Percentiles rank a stretch among this genome's conserved stretches.
Conservation (phyloP, 352 stramenopile genomes). For the Aphanomyces invadans region DNA sequence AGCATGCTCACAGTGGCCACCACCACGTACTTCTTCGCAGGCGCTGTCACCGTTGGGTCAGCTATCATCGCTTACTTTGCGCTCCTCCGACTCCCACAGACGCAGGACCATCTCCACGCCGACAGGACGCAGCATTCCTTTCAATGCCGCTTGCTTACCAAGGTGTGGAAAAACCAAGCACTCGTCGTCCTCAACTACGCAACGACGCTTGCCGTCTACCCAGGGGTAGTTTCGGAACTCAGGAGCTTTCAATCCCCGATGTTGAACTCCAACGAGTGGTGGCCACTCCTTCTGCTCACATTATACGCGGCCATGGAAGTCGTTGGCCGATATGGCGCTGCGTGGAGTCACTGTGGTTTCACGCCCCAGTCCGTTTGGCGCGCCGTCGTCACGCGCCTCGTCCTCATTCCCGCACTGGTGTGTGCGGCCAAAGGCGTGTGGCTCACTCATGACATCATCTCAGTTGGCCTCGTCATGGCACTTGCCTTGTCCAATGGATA, state of each 20-base stretch:
- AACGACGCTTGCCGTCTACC: background rate
- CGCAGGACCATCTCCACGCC: background rate
- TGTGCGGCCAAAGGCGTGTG: background rate
- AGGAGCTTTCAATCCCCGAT: background rate
- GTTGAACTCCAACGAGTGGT: background rate
- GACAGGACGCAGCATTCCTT: background rate
- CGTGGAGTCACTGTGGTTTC: background rate
- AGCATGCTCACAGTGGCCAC: background rate
- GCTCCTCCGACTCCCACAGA: background rate
- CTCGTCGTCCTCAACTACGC: background rate
- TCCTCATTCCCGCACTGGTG: background rate
- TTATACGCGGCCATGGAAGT: background rate
- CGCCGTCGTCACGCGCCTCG: background rate
- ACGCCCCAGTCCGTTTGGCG: background rate
- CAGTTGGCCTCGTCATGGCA: background rate
- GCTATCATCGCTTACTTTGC: background rate
- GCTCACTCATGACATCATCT: background rate
- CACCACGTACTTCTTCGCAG: background rate
- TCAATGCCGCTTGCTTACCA: background rate
- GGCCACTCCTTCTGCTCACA: background rate
- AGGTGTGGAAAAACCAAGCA: conserved; percentile 1
- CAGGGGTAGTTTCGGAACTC: background rate
- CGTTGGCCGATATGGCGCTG: background rate
- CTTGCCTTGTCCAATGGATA: background rate
- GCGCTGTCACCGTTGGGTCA: background rate